Evolutionary conservation across 129 eudicot genomes (phyloP).

Genomic region (Erigeron canadensis): DNA sequence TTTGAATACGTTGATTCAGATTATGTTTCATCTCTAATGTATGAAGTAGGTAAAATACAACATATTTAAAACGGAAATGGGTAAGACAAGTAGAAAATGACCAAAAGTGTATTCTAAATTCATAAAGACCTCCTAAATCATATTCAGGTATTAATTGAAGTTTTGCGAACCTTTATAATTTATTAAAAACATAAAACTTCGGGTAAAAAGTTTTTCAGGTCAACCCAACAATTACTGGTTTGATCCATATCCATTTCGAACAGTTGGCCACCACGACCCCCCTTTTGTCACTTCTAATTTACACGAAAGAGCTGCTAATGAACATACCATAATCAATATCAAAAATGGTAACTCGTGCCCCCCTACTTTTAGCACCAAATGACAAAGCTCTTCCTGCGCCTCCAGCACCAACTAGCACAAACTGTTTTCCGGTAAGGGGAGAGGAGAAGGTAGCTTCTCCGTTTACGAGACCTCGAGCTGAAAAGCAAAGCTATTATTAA

Average conservation of each 20-base stretch:
- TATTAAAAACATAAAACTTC: not conserved
- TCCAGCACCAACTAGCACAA: conserved; percentile 83
- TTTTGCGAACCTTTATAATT: too few relatives aligned
- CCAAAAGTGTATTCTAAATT: not conserved
- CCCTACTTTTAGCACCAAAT: conserved; percentile 75
- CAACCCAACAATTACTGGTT: not conserved
- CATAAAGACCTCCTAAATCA: not conserved
- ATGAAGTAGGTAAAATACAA: too few relatives aligned
- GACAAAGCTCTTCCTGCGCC: conserved; percentile 94
- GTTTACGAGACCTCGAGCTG: conserved; percentile 49
- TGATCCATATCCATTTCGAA: not conserved
- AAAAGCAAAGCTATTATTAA: not conserved
- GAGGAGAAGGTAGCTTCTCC: conserved; percentile 47
- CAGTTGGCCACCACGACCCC: not conserved
- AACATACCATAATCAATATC: conserved; percentile 66
- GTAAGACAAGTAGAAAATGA: not conserved
- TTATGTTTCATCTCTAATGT: too few relatives aligned
- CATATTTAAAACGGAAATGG: not conserved
- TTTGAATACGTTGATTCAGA: not conserved
- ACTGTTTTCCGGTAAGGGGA: conserved; percentile 57
- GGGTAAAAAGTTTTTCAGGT: not conserved
- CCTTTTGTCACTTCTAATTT: not conserved
- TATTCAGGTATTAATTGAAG: too few relatives aligned
- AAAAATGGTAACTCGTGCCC: conserved; percentile 55
- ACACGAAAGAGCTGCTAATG: not conserved